A percentile compares a stretch with the other conserved stretches of the same genome.
These are phyloP conservation scores for Globisporangium nodosum DNA, from an alignment of 352 stramenopile genomes.

Conservation along the genomic window DNA sequence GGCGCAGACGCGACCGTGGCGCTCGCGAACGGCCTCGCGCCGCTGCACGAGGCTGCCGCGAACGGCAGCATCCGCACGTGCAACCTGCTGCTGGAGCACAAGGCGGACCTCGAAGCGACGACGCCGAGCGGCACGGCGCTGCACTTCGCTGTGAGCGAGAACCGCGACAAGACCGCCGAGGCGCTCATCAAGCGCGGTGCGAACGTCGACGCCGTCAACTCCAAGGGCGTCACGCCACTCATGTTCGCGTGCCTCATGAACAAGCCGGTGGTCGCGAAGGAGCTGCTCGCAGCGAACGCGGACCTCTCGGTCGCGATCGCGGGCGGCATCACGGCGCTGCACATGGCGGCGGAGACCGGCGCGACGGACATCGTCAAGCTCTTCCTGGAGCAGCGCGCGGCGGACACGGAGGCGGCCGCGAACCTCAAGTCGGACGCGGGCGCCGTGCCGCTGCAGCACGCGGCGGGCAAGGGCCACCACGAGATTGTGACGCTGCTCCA, in stretches of 20 bases:
- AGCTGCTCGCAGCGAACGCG: constrained; percentile 44
- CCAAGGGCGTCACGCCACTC: constrained; percentile 64
- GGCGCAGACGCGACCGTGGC: constrained; percentile 46
- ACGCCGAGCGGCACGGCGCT: constrained; percentile 71
- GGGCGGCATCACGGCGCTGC: constrained; percentile 60
- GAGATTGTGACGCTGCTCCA: constrained; percentile 61
- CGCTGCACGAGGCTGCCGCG: constrained; percentile 64
- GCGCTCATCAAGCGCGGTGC: constrained; percentile 53
- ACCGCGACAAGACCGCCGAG: constrained; percentile 69
- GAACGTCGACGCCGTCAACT: constrained; percentile 61
- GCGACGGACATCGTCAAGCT: constrained; percentile 52
- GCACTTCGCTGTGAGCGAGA: constrained; percentile 80
- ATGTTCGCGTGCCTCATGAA: constrained; percentile 77
- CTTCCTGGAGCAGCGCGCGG: constrained; percentile 40
- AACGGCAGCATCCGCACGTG: constrained; percentile 60
- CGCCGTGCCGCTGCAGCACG: constrained; percentile 63
- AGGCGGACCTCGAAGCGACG: constrained; percentile 45
- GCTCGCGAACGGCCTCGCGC: constrained; percentile 54
- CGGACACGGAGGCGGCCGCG: constrained; percentile 42
- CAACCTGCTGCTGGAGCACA: constrained; percentile 49
- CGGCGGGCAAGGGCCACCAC: constrained; percentile 62
- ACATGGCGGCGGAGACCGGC: constrained; percentile 73
- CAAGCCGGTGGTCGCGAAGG: constrained; percentile 54
- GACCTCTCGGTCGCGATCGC: constrained; percentile 48
- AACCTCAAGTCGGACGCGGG: constrained; percentile 59